Evolutionary conservation across 371 early-diverging fungal genomes (phyloP).

Genomic region (Blakeslea trispora): DNA sequence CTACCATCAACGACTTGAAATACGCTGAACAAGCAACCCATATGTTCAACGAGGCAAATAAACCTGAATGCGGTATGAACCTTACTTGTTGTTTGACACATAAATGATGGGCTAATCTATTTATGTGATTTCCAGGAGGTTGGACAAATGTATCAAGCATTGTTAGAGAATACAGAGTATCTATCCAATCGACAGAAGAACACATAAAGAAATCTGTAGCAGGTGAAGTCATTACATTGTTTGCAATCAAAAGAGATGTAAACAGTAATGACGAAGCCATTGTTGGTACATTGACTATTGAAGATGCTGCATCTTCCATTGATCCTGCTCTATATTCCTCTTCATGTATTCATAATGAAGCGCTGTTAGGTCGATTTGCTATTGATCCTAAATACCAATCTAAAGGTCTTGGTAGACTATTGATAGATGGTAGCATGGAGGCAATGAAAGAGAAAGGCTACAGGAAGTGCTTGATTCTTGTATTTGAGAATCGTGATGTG

Average conservation of each 20-base stretch:
- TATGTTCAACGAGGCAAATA: slow-evolving; percentile 21
- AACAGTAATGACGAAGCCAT: slow-evolving; percentile 13
- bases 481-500: slow-evolving; percentile 46
- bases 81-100: slow-evolving; percentile 13
- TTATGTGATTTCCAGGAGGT: background rate
- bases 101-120: slow-evolving; percentile 5
- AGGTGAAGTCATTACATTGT: slow-evolving; percentile 4
- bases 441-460: slow-evolving; percentile 28
- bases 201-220: slow-evolving; percentile 1
- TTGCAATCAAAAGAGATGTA: slow-evolving; percentile 12
- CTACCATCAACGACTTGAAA: slow-evolving; percentile 14
- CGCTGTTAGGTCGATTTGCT: slow-evolving; percentile 34
- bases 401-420: slow-evolving; percentile 41
- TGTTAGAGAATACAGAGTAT: background rate
- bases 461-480: slow-evolving; percentile 35
- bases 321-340: background rate
- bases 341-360: background rate
- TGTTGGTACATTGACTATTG: slow-evolving; percentile 19
- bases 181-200: slow-evolving; percentile 8
- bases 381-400: slow-evolving; percentile 43
- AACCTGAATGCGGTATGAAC: slow-evolving; percentile 5
- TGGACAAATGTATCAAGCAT: slow-evolving; percentile 1
- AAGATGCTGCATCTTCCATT: background rate
- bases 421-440: slow-evolving; percentile 31
- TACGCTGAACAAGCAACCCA: slow-evolving; percentile 9